These are phyloP conservation scores for Pichia eremophila DNA, from an alignment of 805 yeast species.

Conservation along the genomic window DNA sequence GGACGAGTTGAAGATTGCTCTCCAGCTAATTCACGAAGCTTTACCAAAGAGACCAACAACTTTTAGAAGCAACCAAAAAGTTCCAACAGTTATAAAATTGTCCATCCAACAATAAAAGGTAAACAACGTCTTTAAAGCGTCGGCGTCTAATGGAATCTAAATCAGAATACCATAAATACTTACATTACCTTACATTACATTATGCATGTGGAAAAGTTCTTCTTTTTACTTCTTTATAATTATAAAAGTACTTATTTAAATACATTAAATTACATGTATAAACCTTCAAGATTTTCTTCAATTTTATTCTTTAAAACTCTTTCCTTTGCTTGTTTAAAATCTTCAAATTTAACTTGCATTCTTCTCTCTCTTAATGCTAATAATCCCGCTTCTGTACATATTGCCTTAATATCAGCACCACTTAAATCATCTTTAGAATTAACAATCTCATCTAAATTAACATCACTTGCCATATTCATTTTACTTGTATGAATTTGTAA, in stretches of 20 bases:
- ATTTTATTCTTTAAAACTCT: constrained; percentile 93
- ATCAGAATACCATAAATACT: too few relatives aligned
- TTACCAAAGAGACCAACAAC: too few relatives aligned
- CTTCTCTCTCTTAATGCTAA: constrained; percentile 93
- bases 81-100: too few relatives aligned
- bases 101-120: too few relatives aligned
- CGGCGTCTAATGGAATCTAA: too few relatives aligned
- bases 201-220: too few relatives aligned
- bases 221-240: too few relatives aligned
- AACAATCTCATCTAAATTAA: constrained; percentile 80
- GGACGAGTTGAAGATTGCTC: too few relatives aligned
- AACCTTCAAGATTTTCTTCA: constrained; percentile 91
- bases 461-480: constrained; percentile 84
- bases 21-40: too few relatives aligned
- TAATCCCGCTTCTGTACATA: constrained; percentile 95
- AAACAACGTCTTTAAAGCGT: too few relatives aligned
- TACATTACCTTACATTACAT: too few relatives aligned
- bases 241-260: background rate
- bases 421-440: constrained; percentile 88
- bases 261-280: constrained; percentile 42
- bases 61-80: too few relatives aligned
- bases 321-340: constrained; percentile 88
- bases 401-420: constrained; percentile 96
- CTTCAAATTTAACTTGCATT: constrained; percentile 94
- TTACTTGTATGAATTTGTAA: constrained; percentile 85